phyloP scores from a whole-genome alignment of 2,329 filamentous ascomycete species.

The Drechslerella coelobrocha region DNA sequence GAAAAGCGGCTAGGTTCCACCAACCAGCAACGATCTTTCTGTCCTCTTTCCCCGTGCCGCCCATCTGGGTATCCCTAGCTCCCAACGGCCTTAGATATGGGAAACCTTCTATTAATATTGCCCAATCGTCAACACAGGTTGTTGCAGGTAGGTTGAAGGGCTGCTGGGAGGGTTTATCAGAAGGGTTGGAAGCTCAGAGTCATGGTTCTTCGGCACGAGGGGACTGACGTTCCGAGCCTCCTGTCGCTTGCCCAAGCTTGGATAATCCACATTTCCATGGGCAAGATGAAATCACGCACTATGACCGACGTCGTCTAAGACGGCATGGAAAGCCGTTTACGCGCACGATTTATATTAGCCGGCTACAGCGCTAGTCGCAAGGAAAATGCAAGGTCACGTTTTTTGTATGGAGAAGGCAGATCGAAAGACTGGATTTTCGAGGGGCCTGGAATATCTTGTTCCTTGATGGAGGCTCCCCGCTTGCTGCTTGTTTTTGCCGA shows the following conservation, averaged over 20 bases:
- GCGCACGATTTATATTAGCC: slow-evolving; percentile 42
- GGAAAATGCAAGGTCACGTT: slow-evolving; percentile 42
- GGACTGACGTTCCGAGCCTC: slow-evolving; percentile 46
- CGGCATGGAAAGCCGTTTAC: slow-evolving; percentile 45
- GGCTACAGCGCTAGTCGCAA: slow-evolving; percentile 29
- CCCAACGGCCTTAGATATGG: slow-evolving; percentile 24
- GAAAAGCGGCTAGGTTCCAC: slow-evolving; percentile 49
- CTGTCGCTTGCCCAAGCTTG: slow-evolving; percentile 20
- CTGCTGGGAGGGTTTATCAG: slow-evolving; percentile 8
- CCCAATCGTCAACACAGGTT: slow-evolving; percentile 11
- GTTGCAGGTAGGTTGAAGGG: slow-evolving; percentile 6
- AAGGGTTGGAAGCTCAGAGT: slow-evolving; percentile 11
- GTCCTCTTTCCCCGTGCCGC: slow-evolving; percentile 34
- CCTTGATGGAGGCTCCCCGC: slow-evolving; percentile 43
- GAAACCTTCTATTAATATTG: slow-evolving; percentile 36
- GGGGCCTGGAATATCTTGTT: slow-evolving; percentile 16
- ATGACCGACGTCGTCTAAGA: slow-evolving; percentile 22
- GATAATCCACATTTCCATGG: slow-evolving; percentile 9
- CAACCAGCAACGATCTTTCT: slow-evolving; percentile 32
- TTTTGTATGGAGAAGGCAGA: slow-evolving; percentile 48
- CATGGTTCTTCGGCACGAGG: slow-evolving; percentile 49
- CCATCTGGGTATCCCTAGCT: slow-evolving; percentile 8
- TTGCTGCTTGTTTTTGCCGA: slow-evolving; percentile 46
- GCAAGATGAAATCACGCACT: slow-evolving; percentile 48
- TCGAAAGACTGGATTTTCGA: slow-evolving; percentile 23